Percentiles rank a stretch among this genome's conserved stretches.
phyloP scores from a whole-genome alignment of 768 basidiomycete species.

The Suillus placidus region DNA sequence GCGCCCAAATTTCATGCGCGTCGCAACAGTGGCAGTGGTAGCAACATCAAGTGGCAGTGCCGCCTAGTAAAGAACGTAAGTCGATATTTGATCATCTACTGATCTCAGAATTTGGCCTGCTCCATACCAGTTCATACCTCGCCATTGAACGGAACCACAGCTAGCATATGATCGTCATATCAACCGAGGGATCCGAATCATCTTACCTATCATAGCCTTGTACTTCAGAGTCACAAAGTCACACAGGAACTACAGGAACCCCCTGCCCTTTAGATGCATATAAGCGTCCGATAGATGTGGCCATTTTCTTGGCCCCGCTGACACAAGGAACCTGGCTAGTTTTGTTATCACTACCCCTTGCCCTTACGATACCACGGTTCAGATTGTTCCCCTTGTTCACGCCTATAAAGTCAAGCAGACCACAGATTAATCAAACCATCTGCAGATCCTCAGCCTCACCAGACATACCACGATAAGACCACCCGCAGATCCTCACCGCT shows the following conservation, averaged over 20 bases:
- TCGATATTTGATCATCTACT: neutral
- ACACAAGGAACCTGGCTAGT: neutral
- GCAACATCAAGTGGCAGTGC: neutral
- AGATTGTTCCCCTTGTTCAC: neutral
- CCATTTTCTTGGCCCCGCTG: constrained; percentile 3
- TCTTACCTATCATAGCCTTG: constrained; percentile 9
- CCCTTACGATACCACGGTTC: neutral
- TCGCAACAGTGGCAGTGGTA: neutral
- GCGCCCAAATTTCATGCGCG: neutral
- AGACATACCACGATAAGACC: neutral
- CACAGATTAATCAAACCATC: neutral
- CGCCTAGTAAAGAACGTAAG: neutral
- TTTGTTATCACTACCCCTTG: neutral
- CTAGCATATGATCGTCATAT: constrained; percentile 18
- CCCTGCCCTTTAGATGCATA: neutral
- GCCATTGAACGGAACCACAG: neutral
- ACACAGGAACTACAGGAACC: constrained; percentile 6
- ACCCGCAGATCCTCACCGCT: neutral
- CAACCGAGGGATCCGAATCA: constrained; percentile 17
- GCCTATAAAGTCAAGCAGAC: neutral
- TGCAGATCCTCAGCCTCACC: neutral
- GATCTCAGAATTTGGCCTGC: neutral
- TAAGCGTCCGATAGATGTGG: neutral
- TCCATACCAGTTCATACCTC: neutral
- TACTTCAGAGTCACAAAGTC: constrained; percentile 15